phyloP scores from a whole-genome alignment of 106 monocot genomes.

The Agapanthus africanus region DNA sequence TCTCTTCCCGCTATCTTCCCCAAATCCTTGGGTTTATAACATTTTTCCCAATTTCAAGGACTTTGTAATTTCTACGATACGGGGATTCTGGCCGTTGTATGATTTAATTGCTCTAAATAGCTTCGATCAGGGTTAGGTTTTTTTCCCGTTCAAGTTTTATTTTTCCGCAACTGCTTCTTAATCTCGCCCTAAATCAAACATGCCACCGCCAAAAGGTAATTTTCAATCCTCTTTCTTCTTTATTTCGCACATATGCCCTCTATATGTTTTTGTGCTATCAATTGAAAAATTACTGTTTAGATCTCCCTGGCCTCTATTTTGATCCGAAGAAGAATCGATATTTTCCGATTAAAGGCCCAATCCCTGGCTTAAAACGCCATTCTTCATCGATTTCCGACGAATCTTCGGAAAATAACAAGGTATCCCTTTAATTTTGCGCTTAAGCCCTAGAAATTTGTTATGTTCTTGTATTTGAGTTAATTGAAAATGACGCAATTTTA shows the following conservation, averaged over 20 bases:
- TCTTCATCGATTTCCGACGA: constrained; percentile 5
- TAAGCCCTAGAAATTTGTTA: not conserved
- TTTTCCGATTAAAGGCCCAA: constrained; percentile 70
- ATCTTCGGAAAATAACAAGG: not conserved
- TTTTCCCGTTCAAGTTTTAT: no score
- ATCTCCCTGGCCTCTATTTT: constrained; percentile 76
- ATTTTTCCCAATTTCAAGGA: no score
- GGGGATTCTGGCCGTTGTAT: no score
- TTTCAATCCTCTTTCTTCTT: not conserved
- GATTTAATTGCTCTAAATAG: no score
- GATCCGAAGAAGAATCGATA: constrained; percentile 79
- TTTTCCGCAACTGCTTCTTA: not conserved
- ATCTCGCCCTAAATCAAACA: not conserved
- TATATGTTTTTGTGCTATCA: not conserved
- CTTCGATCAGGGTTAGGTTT: no score
- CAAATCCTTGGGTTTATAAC: no score
- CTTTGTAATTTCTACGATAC: no score
- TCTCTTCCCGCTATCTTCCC: no score
- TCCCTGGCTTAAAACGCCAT: constrained; percentile 44
- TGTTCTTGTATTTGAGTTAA: not conserved
- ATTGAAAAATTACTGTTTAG: constrained; percentile 22
- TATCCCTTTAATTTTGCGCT: not conserved
- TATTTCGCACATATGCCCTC: not conserved
- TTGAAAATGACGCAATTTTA: not conserved
- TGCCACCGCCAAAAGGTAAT: constrained; percentile 18